Base-by-base conservation (phyloP, 306 rosid species). In the Astragalus glycyphyllos region DNA sequence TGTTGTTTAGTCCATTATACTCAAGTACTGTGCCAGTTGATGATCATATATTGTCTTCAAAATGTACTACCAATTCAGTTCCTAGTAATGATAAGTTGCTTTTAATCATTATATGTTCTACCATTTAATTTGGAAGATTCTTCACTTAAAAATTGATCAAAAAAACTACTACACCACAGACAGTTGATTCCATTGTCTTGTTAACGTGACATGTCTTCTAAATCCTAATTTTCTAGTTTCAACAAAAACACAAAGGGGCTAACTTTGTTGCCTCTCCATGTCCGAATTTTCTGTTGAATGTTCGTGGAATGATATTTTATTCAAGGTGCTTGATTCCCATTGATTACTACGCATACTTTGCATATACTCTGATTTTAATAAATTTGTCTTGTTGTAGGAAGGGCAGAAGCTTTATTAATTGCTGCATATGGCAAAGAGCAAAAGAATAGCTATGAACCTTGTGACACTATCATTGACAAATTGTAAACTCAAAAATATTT, bases 401-500 rank as follows among this genome's bases (percentile, higher is more conserved):
- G 98, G 84, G 98, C 98, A 49, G 98, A 92, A 71, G 98, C 98
- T 64, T 74, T 92, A 62, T 90, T 92, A 68, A 92, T 92, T 80
- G 98, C 98, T 75, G 96, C 98, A 35, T 92, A 90, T 80, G 98
- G 98, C 13, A 87, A 84, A 56, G 79, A 81, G 63, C 60, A 78
- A 58, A 79, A 55, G 68, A 58, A 83, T 66, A 71, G 82, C 65
- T 53, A 73, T 56, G 69, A 77, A 71, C 63, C 83, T 9, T 72
- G 73, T 55, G 72, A 74, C 9, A 29, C 72, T 40, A 71, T 74
- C 8, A 35, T 73, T 6, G 82, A 83, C 75, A 70, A 74, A 40
- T 57, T 77, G 45, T 64, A 76, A 72, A 70, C 75, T 11, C 77
- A 58, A 78, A 72, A 12, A 51, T 69, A 20, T 20, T 47, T 61